Conservation (phyloP, 1,284 basidiomycete species). For the Takashimella tepidaria region DNA sequence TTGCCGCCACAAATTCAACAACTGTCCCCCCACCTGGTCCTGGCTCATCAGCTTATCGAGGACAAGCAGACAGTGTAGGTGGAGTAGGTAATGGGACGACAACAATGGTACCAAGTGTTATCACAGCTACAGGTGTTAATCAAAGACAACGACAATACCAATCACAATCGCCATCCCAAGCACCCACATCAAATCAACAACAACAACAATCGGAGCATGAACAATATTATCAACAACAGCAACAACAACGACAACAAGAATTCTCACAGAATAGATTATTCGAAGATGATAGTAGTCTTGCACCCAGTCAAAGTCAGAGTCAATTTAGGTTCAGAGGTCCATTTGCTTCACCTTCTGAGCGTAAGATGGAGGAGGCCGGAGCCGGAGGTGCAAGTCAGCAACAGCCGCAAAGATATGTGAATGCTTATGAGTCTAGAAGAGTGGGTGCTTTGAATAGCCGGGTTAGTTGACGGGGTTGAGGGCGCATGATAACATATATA, state of each 20-base stretch:
- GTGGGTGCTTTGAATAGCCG: slow-evolving; percentile 14
- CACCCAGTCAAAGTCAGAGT: background rate
- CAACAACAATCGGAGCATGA: background rate
- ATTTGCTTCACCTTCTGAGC: slow-evolving; percentile 9
- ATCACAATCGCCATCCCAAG: background rate
- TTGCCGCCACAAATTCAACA: no score
- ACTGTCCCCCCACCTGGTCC: no score
- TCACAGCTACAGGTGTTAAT: background rate
- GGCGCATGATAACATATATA: no score
- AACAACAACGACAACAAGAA: background rate
- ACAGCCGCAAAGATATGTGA: background rate
- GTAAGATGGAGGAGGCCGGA: background rate
- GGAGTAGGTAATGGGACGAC: background rate
- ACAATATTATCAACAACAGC: background rate
- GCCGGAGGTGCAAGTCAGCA: no score
- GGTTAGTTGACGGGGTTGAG: no score
- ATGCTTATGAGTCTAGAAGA: background rate
- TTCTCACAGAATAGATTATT: background rate
- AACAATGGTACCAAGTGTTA: background rate
- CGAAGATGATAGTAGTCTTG: background rate
- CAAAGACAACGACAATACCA: slow-evolving; percentile 1
- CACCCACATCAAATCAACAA: background rate
- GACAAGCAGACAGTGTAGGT: no score
- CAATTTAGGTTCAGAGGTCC: slow-evolving; percentile 23
- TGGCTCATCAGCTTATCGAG: no score